These are phyloP conservation scores for Dichomitus squalens DNA, from an alignment of 1,284 basidiomycete genomes.

Conservation along the genomic window DNA sequence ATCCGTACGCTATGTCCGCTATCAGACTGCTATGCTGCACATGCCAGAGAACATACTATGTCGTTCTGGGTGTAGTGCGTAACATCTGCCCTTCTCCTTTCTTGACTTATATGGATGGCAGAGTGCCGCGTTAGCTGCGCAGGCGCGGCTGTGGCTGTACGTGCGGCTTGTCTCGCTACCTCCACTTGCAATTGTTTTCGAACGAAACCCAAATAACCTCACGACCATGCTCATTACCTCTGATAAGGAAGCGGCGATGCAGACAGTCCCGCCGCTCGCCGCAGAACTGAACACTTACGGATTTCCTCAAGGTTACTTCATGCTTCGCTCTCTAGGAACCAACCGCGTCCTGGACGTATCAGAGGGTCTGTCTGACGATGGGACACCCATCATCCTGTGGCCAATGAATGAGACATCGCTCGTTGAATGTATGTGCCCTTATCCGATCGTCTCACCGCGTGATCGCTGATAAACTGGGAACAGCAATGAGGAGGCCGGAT, in stretches of 20 bases:
- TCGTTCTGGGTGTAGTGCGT: too few species aligned
- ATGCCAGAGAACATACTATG: too few species aligned
- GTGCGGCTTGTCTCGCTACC: neutral
- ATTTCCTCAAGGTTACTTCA: constrained; percentile 78
- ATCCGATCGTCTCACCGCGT: neutral
- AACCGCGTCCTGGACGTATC: constrained; percentile 66
- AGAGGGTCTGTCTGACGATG: constrained; percentile 60
- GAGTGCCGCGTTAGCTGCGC: too few species aligned
- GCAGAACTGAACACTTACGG: constrained; percentile 43
- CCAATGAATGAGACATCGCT: constrained; percentile 71
- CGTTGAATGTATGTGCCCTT: constrained; percentile 59
- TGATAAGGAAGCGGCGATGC: constrained; percentile 15
- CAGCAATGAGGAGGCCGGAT: constrained; percentile 66
- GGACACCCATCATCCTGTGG: constrained; percentile 65
- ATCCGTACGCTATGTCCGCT: neutral
- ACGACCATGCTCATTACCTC: constrained; percentile 17
- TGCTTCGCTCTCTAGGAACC: constrained; percentile 64
- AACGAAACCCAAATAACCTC: neutral
- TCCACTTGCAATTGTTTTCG: neutral
- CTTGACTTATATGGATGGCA: too few species aligned
- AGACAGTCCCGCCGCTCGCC: constrained; percentile 19
- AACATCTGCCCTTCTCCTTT: too few species aligned
- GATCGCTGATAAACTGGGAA: constrained; percentile 2
- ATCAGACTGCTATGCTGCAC: too few species aligned
- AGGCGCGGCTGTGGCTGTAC: constrained; percentile 3